Percentiles rank a stretch among this genome's conserved stretches.
Conservation (phyloP, 805 yeast genomes). For the Yarrowia porcina region DNA sequence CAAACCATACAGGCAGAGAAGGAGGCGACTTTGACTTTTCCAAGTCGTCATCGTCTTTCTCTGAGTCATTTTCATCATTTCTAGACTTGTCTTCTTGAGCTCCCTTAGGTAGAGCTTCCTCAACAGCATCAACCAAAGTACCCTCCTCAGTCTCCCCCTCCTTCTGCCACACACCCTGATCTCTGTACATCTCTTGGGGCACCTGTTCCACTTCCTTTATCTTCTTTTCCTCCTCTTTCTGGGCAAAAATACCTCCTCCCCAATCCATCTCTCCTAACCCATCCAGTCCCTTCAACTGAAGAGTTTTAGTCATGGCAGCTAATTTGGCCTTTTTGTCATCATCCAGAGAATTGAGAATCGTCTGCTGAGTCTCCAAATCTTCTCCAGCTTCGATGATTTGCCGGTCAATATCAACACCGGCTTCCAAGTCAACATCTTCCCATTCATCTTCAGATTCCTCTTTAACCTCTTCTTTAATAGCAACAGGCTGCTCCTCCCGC, state of each 20-base stretch:
- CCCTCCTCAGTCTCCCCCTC: background rate
- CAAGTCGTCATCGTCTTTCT: background rate
- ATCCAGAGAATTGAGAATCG: background rate
- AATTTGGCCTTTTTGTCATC: background rate
- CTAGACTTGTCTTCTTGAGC: background rate
- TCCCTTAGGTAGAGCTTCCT: background rate
- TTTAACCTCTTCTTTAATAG: background rate
- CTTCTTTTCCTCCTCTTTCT: background rate
- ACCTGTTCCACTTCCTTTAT: background rate
- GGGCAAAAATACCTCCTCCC: slow-evolving; percentile 11
- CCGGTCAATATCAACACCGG: background rate
- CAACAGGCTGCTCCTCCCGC: too few relatives aligned
- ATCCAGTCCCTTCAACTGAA: background rate
- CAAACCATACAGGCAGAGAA: background rate
- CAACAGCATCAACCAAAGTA: background rate
- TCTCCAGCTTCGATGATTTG: background rate
- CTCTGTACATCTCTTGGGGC: background rate
- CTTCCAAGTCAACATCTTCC: slow-evolving; percentile 60
- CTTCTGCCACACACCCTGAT: background rate
- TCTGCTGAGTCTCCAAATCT: background rate
- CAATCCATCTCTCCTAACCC: background rate
- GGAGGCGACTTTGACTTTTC: background rate
- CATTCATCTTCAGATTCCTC: slow-evolving; percentile 42
- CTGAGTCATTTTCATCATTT: background rate
- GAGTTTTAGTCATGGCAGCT: background rate